phyloP scores from a whole-genome alignment of 2,329 filamentous ascomycete species.

The Aspergillus sp. region DNA sequence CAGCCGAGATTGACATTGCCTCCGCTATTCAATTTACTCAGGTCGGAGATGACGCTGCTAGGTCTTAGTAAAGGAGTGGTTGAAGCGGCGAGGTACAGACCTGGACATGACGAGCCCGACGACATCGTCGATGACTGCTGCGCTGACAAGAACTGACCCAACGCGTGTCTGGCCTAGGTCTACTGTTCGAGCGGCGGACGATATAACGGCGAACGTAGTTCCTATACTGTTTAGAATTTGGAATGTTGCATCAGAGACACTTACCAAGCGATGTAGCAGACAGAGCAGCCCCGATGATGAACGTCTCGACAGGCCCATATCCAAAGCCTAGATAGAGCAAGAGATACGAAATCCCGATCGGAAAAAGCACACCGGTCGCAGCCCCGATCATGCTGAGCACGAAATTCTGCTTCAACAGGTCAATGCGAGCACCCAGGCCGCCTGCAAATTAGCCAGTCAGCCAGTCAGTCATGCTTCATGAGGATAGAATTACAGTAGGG shows the following conservation, averaged over 20 bases:
- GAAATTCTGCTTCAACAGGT: slow-evolving; percentile 49
- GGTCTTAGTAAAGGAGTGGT: not conserved
- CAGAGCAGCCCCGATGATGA: slow-evolving; percentile 31
- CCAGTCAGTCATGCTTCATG: too few species aligned
- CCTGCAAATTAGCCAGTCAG: slow-evolving; percentile 25
- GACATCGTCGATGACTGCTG: slow-evolving; percentile 50
- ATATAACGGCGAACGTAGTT: slow-evolving; percentile 33
- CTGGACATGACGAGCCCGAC: slow-evolving; percentile 43
- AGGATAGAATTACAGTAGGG: too few species aligned
- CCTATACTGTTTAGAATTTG: slow-evolving; percentile 7
- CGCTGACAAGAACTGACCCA: slow-evolving; percentile 47
- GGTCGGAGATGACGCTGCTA: slow-evolving; percentile 34
- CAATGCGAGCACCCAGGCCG: slow-evolving; percentile 48
- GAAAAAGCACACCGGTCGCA: slow-evolving; percentile 46
- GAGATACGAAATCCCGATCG: slow-evolving; percentile 47
- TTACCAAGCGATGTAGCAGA: slow-evolving; percentile 32
- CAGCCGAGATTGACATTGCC: slow-evolving; percentile 33
- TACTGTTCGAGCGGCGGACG: slow-evolving; percentile 32
- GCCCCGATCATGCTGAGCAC: slow-evolving; percentile 44
- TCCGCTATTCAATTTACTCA: slow-evolving; percentile 21
- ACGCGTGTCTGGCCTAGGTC: slow-evolving; percentile 46
- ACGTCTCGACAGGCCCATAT: slow-evolving; percentile 37
- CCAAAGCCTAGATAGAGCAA: slow-evolving; percentile 46
- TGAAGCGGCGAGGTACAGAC: slow-evolving; percentile 4
- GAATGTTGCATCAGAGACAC: too few species aligned